Evolutionary conservation across 495 filamentous ascomycete genomes (phyloP).

Genomic region (Aspergillus wentii): DNA sequence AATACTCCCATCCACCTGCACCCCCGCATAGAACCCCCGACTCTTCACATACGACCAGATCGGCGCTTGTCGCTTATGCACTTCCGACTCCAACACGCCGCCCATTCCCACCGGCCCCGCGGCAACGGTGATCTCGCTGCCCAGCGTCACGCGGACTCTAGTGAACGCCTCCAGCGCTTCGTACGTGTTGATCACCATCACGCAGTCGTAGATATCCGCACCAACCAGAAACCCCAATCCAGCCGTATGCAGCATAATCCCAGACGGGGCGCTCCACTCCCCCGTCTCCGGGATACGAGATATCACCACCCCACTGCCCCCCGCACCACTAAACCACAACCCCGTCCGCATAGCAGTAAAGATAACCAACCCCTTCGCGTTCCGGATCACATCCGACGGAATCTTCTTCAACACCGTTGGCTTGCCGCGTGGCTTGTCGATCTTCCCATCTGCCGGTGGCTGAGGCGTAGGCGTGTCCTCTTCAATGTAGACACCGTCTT

Average conservation of each 20-base stretch:
- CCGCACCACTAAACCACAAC: slow-evolving; percentile 75
- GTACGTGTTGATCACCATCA: slow-evolving; percentile 72
- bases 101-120: slow-evolving; percentile 64
- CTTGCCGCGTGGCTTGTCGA: slow-evolving; percentile 45
- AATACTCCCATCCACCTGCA: slow-evolving; percentile 68
- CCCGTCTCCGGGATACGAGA: slow-evolving; percentile 61
- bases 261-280: slow-evolving; percentile 71
- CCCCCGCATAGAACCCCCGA: slow-evolving; percentile 68
- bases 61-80: slow-evolving; percentile 54
- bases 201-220: slow-evolving; percentile 78
- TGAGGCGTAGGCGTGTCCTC: slow-evolving; percentile 1
- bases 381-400: slow-evolving; percentile 65
- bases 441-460: slow-evolving; percentile 1
- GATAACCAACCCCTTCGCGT: slow-evolving; percentile 71
- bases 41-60: slow-evolving; percentile 74
- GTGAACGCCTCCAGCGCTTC: slow-evolving; percentile 67
- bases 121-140: slow-evolving; percentile 61
- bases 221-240: slow-evolving; percentile 71
- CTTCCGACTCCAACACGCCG: slow-evolving; percentile 58
- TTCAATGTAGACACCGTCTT: slow-evolving; percentile 45
- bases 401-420: slow-evolving; percentile 66
- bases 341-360: slow-evolving; percentile 81
- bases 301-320: slow-evolving; percentile 62
- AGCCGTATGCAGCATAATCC: slow-evolving; percentile 70
- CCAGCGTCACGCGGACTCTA: slow-evolving; percentile 59